phyloP scores from a whole-genome alignment of 352 stramenopile species.

The Phytophthora lateralis region DNA sequence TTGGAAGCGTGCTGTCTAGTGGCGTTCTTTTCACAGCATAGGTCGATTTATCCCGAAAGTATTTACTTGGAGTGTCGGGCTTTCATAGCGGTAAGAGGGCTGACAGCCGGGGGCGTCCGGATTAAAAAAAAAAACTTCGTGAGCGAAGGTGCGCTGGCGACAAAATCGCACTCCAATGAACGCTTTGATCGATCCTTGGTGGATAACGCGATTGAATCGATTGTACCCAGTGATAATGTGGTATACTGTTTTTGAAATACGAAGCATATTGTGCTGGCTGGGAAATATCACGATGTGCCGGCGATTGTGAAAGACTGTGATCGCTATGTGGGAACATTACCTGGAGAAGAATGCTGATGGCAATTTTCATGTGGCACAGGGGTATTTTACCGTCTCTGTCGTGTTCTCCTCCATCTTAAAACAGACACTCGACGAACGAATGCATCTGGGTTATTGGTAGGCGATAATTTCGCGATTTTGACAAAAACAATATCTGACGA shows the following conservation, averaged over 20 bases:
- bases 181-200: slow-evolving; percentile 6
- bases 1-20: too few species aligned
- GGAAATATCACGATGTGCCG: slow-evolving; percentile 4
- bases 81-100: neutral
- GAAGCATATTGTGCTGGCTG: slow-evolving; percentile 9
- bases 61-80: neutral
- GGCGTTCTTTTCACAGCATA: too few species aligned
- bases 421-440: neutral
- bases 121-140: slow-evolving; percentile 12
- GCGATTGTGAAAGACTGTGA: slow-evolving; percentile 2
- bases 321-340: slow-evolving; percentile 1
- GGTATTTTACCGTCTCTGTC: slow-evolving; percentile 10
- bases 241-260: neutral
- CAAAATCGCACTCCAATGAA: neutral
- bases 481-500: neutral
- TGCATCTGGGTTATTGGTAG: neutral
- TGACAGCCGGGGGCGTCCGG: neutral
- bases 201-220: slow-evolving; percentile 4
- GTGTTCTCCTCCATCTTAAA: neutral
- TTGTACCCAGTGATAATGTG: slow-evolving; percentile 13
- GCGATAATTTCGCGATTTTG: slow-evolving; percentile 2
- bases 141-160: slow-evolving; percentile 3
- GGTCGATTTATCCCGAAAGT: too few species aligned
- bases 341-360: neutral
- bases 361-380: neutral